Base-by-base conservation (phyloP, 2,329 filamentous ascomycete genomes). In the Clarireedia hainanense region DNA sequence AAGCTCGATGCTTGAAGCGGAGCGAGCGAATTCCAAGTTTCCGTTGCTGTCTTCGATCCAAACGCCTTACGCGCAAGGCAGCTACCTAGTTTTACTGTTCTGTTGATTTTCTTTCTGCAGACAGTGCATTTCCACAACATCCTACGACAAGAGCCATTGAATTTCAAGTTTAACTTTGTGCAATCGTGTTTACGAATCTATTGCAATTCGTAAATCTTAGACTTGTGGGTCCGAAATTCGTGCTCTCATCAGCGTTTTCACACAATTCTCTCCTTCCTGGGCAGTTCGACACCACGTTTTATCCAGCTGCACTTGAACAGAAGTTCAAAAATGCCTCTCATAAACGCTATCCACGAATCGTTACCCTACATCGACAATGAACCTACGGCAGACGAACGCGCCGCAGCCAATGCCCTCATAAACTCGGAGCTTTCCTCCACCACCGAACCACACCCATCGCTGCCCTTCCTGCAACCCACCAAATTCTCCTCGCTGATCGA, bases 341-440 rank as follows among this genome's bases (percentile, higher is more conserved):
- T 61, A 57, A 64, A 58, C 26, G 56, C 60, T 14, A 60, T 65
- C 56, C 64, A 68, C 58, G 68, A 69, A 27, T 70, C 58, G 53
- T 60, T 63, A 56, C 61, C 53, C 36, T 63, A 96, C 73, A 86
- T 97, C 70, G 92, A 99, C 74, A 67, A 77, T 17, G 81, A 86
- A 52, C 86, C 87, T 42, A 85, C 85, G 5, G 69, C 78, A 20
- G 63, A 75, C 50, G 81, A 84, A 65, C 83, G 88, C 66, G 73
- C 78, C 56, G 79, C 83, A 59, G 89, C 90, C 56, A 76, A 83
- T 70, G 74, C 81, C 60, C 81, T 92, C 61, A 86, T 96, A 64
- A 69, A 78, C 58, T 74, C 80, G 67, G 89, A 95, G 68, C 76
- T 86, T 23, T 36, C 48, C 15, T 36, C 52, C 45, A 23, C n/a